These are phyloP conservation scores for Colletotrichum liaoningense DNA, from an alignment of 2,329 filamentous ascomycete genomes.

Conservation along the genomic window DNA sequence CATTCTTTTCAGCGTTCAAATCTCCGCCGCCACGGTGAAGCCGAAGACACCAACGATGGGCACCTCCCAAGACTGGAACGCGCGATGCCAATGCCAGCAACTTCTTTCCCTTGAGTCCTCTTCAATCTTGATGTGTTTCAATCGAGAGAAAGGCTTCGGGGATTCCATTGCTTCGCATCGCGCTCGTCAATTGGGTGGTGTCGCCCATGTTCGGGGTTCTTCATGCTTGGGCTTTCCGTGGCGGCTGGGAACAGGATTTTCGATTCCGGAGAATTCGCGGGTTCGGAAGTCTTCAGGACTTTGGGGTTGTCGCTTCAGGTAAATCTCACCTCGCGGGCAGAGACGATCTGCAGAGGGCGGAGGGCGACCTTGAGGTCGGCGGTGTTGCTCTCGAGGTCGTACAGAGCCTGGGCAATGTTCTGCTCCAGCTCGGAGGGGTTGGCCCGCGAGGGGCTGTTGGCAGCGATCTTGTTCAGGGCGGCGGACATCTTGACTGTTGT, in stretches of 20 bases:
- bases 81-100: neutral
- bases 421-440: slow-evolving; percentile 98
- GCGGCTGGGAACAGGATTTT: slow-evolving; percentile 33
- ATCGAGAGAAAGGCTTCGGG: neutral
- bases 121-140: slow-evolving; percentile 26
- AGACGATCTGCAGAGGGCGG: slow-evolving; percentile 98
- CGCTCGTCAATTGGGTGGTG: neutral
- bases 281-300: neutral
- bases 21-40: slow-evolving; percentile 36
- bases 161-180: neutral
- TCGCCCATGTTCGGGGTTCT: too few relatives aligned
- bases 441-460: slow-evolving; percentile 95
- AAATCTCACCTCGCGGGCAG: slow-evolving; percentile 96
- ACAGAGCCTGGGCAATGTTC: slow-evolving; percentile 96
- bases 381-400: slow-evolving; percentile 99
- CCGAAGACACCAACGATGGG: neutral
- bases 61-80: neutral
- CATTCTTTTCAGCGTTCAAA: slow-evolving; percentile 39
- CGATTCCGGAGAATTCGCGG: slow-evolving; percentile 14
- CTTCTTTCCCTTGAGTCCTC: neutral
- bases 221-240: neutral
- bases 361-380: slow-evolving; percentile 96
- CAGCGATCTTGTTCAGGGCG: slow-evolving; percentile 97
- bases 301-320: slow-evolving; percentile 45
- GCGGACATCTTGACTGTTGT: slow-evolving; percentile 70